Conservation (phyloP, 1,284 basidiomycete genomes). For the Thelephora terrestris region DNA sequence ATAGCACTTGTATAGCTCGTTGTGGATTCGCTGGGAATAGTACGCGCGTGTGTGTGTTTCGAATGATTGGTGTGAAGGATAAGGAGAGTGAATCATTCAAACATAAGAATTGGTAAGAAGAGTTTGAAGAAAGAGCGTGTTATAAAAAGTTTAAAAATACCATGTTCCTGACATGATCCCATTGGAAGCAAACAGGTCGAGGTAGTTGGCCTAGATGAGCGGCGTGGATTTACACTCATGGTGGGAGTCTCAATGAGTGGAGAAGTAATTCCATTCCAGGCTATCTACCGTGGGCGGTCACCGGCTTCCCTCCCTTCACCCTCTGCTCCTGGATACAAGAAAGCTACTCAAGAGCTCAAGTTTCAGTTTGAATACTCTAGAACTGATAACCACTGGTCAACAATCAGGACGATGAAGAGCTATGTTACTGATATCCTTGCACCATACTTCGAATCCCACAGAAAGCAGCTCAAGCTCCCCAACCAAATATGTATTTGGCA, state of each 20-base stretch:
- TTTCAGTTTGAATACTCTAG: constrained; percentile 20
- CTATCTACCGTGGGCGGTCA: constrained; percentile 7
- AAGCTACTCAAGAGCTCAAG: constrained; percentile 14
- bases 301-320: constrained; percentile 14
- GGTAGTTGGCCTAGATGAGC: constrained; percentile 22
- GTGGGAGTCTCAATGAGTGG: constrained; percentile 19
- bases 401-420: constrained; percentile 22
- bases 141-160: too few species aligned
- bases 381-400: constrained; percentile 30
- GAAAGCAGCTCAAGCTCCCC: constrained; percentile 13
- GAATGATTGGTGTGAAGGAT: too few species aligned
- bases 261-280: constrained; percentile 21
- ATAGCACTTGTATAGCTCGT: too few species aligned
- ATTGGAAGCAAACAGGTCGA: constrained; percentile 25
- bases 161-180: too few species aligned
- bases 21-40: too few species aligned
- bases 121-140: too few species aligned
- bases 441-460: constrained; percentile 22
- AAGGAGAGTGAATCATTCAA: too few species aligned
- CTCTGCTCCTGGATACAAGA: constrained; percentile 10
- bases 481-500: constrained; percentile 18
- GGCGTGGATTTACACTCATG: constrained; percentile 24
- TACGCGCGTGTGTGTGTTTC: too few species aligned
- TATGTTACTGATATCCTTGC: constrained; percentile 24
- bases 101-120: too few species aligned